A percentile compares a stretch with the other conserved stretches of the same genome.
Evolutionary conservation across 768 basidiomycete species (phyloP).

Genomic region (Clavulina sp.): DNA sequence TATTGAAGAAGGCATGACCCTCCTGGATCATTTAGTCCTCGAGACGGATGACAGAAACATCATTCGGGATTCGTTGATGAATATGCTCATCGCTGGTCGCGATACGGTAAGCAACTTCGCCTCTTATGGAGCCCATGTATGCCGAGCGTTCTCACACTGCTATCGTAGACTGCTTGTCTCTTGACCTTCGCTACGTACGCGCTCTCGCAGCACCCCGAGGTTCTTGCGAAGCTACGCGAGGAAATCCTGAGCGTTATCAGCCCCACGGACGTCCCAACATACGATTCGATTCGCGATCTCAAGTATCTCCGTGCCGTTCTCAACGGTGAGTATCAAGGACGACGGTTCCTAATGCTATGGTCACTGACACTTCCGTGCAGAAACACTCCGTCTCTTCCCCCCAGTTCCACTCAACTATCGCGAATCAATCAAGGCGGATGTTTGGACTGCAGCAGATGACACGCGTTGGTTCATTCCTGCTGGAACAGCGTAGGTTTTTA

Average conservation of each 20-base stretch:
- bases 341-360: background rate
- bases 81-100: constrained; percentile 55
- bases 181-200: constrained; percentile 39
- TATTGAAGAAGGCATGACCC: constrained; percentile 34
- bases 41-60: constrained; percentile 44
- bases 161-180: constrained; percentile 25
- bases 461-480: constrained; percentile 8
- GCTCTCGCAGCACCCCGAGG: constrained; percentile 34
- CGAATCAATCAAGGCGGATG: constrained; percentile 1
- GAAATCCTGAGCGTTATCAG: constrained; percentile 35
- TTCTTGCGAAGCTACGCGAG: constrained; percentile 28
- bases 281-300: constrained; percentile 39
- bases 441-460: constrained; percentile 5
- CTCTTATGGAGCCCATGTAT: background rate
- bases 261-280: constrained; percentile 27
- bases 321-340: constrained; percentile 27
- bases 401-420: constrained; percentile 19
- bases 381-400: constrained; percentile 36
- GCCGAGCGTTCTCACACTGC: background rate
- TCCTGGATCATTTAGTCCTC: constrained; percentile 48
- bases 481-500: constrained; percentile 8
- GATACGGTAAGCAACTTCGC: constrained; percentile 44
- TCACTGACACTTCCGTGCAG: constrained; percentile 15
- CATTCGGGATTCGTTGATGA: constrained; percentile 64
- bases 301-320: constrained; percentile 48